Base-by-base conservation (phyloP, 495 filamentous ascomycete species). In the Aspergillus sparsus region DNA sequence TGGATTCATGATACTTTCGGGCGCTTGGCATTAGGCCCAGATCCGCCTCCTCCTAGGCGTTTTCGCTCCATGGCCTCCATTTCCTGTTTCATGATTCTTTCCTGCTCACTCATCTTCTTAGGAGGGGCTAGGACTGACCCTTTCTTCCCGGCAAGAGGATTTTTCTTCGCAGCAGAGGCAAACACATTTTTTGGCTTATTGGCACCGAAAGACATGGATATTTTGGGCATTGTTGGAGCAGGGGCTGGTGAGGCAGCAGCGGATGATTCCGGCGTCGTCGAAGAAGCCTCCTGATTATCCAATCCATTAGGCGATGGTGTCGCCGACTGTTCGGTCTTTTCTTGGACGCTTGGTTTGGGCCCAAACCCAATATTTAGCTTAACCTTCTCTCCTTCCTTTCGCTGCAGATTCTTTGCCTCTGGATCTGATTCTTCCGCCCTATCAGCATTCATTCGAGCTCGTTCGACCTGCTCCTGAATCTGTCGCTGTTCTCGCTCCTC, bases 81-180 rank as follows among this genome's bases (percentile, higher is more conserved):
- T 62, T 93, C 91, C 61, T 90, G 87, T 70, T 87, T 89, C 91
- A 96, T 96, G 59, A 94, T 94, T 57, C 91, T 80, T 62, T 95
- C 91, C n/a, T 88, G 89, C 71, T 94, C 89, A 61, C 87, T 90
- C 82, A 94, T 91, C 36, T 83, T 83, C 77, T 89, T 91, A 61
- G 89, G 90, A 3, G 83, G 82, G 45, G 78, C 81, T 52, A 85
- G 79, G 12, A 81, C 77, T 33, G 77, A 70, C 0, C 80, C 74
- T 68, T 89, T 89, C 75, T 89, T 89, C 11, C 80, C 76, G 3
- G 79, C 79, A 27, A 89, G 73, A 2, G 84, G 84, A 54, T 88
- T 89, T 72, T 89, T 92, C 67, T 83, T 83, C 8, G 66, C 71
- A 5, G 82, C 79, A 0, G 80, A 74, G n/a, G 87, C 83, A 70